These are phyloP conservation scores for Calonectria multiphialidica DNA, from an alignment of 2,329 filamentous ascomycete genomes.

Conservation along the genomic window DNA sequence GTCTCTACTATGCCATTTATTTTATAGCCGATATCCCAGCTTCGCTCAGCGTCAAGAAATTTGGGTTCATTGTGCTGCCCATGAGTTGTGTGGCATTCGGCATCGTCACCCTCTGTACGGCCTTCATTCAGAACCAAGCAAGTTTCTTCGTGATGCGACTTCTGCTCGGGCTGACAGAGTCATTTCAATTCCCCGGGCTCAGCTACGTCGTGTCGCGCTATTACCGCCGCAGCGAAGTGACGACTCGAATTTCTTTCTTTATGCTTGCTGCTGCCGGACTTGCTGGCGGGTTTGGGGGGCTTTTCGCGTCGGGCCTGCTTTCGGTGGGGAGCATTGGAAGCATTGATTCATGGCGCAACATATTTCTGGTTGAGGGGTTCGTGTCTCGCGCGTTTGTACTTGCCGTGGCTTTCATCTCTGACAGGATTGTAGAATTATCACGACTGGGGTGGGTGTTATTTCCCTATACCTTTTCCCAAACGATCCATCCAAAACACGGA, in stretches of 20 bases:
- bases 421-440: slow-evolving; percentile 55
- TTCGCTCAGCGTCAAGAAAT: slow-evolving; percentile 66
- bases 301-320: slow-evolving; percentile 62
- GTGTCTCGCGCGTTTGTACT: not conserved
- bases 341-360: slow-evolving; percentile 65
- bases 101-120: slow-evolving; percentile 64
- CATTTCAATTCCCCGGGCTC: slow-evolving; percentile 69
- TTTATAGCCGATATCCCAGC: slow-evolving; percentile 67
- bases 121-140: slow-evolving; percentile 62
- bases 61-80: slow-evolving; percentile 61
- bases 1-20: slow-evolving; percentile 70
- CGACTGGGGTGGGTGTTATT: slow-evolving; percentile 58
- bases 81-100: slow-evolving; percentile 61
- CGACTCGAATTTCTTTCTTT: slow-evolving; percentile 67
- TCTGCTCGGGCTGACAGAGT: slow-evolving; percentile 67
- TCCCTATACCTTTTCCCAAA: slow-evolving; percentile 66
- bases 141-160: slow-evolving; percentile 61
- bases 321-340: slow-evolving; percentile 37
- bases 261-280: slow-evolving; percentile 65
- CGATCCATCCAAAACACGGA: slow-evolving; percentile 60
- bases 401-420: not conserved
- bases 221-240: slow-evolving; percentile 67
- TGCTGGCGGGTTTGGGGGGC: slow-evolving; percentile 69
- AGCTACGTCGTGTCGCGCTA: slow-evolving; percentile 68
- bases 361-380: slow-evolving; percentile 71